Base-by-base conservation (phyloP, 805 yeast genomes). In the Hyphopichia homilentoma region DNA sequence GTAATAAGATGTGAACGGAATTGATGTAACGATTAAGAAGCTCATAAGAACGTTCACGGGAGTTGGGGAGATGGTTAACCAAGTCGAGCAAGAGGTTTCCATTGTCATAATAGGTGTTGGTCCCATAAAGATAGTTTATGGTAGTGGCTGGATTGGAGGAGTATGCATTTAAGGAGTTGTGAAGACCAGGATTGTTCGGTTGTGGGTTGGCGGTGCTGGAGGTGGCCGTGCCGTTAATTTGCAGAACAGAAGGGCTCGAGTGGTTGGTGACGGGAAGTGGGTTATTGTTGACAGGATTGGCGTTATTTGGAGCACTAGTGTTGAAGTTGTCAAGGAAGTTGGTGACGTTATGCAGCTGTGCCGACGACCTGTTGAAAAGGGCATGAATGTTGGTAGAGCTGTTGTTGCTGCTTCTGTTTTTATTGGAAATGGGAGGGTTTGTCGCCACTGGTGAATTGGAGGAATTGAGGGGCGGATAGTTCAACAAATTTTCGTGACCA, bases 1-100 rank as follows among this genome's bases (percentile, higher is more conserved):
- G 82, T 7, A 76, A 48, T n/a, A 77, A 57, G 6, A 75, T 71
- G 44, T 77, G 81, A 9, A 77, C 76, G 0, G 79, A 71, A 30
- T 65, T 67, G 7, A 69, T 48, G 41, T 71, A 77, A 17, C 79
- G 55, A 21, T 67, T 64, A 2, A 75, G 54, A 25, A 76, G 53
- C 34, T 68, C 74, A 42, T 58, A 68, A 0, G 77, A 67, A 23
- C 71, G 58, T 29, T 61, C 67, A 27, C 54, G 61, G 1, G 68
- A 47, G 9, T 36, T 48, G 1, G 82, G 81, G 9, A 76, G 42
- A 36, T 65, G 70, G 6, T 58, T 51, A n/a, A 57, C 44, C 9
- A 76, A 49, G 38, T 65, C 69, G 17, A 49, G 56, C 12, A 60
- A 40, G 7, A 65, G 42, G 29, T 55, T 44, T 6, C 49, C 57